Conservation (phyloP, 2,329 filamentous ascomycete genomes). For the Xylaria sp. region DNA sequence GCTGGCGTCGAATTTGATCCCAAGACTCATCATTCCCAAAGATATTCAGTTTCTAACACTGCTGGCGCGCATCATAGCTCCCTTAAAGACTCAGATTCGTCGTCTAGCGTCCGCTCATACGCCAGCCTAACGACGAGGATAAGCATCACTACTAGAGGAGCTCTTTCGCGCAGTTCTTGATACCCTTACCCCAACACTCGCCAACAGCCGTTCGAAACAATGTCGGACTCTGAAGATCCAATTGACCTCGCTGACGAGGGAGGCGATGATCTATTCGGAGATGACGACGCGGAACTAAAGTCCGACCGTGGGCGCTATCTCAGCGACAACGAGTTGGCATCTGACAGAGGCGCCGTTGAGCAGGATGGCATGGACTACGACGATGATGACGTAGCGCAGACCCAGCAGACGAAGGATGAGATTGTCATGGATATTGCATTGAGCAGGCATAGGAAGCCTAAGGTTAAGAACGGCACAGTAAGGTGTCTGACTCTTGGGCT, state of each 20-base stretch:
- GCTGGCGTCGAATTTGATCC: too few relatives aligned
- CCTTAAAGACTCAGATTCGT: background rate
- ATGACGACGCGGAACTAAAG: constrained; percentile 62
- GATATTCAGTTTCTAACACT: too few relatives aligned
- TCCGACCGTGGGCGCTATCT: constrained; percentile 67
- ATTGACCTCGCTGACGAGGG: constrained; percentile 58
- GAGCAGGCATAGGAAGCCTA: constrained; percentile 72
- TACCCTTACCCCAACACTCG: background rate
- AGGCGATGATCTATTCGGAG: constrained; percentile 68
- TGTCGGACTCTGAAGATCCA: constrained; percentile 64
- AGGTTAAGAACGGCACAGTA: constrained; percentile 74
- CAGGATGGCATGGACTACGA: constrained; percentile 48
- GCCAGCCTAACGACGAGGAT: background rate
- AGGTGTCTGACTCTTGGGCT: constrained; percentile 32
- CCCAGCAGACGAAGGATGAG: constrained; percentile 57
- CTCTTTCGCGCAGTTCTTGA: background rate
- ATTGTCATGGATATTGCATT: constrained; percentile 68
- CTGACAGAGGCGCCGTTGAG: constrained; percentile 55
- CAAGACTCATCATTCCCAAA: too few relatives aligned
- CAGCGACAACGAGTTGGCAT: constrained; percentile 65
- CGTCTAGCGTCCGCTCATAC: background rate
- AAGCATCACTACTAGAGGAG: background rate
- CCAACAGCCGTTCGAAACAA: constrained; percentile 36
- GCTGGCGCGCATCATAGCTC: background rate
- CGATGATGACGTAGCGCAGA: constrained; percentile 49